phyloP scores from a whole-genome alignment of 2,329 filamentous ascomycete genomes.

The Lasiodiplodia gonubiensis region DNA sequence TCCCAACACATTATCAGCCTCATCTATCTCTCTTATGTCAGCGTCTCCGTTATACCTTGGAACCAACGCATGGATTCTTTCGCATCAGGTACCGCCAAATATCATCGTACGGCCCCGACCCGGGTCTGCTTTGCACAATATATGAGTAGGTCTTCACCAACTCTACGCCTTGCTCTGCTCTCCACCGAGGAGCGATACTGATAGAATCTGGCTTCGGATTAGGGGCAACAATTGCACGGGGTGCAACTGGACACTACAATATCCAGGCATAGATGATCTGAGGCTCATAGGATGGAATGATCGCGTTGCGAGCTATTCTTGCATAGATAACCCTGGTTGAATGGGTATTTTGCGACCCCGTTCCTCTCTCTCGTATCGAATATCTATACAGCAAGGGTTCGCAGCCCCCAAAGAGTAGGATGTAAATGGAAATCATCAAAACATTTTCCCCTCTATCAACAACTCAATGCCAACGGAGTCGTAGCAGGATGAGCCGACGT shows the following conservation, averaged over 20 bases:
- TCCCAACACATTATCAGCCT: neutral
- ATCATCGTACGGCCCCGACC: slow-evolving; percentile 9
- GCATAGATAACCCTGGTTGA: neutral
- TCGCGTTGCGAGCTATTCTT: slow-evolving; percentile 5
- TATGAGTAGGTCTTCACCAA: slow-evolving; percentile 1
- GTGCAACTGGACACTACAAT: neutral
- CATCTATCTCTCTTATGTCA: neutral
- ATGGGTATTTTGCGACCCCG: neutral
- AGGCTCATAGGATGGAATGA: slow-evolving; percentile 9
- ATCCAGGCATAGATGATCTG: slow-evolving; percentile 6
- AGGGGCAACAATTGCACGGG: slow-evolving; percentile 10
- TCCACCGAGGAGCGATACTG: neutral
- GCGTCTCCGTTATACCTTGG: neutral
- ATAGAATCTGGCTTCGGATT: neutral
- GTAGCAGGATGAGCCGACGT: neutral
- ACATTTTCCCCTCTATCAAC: neutral
- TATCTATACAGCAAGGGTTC: neutral
- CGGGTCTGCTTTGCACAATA: neutral
- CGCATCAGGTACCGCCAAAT: slow-evolving; percentile 9
- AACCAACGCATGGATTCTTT: neutral
- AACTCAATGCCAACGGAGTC: neutral
- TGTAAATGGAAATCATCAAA: neutral
- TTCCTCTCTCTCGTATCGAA: neutral
- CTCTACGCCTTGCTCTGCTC: neutral
- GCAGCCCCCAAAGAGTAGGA: too few species aligned